A percentile compares a stretch with the other conserved stretches of the same genome.
Conservation (phyloP, 2,329 filamentous ascomycete genomes). For the Hypoxylon sp. region DNA sequence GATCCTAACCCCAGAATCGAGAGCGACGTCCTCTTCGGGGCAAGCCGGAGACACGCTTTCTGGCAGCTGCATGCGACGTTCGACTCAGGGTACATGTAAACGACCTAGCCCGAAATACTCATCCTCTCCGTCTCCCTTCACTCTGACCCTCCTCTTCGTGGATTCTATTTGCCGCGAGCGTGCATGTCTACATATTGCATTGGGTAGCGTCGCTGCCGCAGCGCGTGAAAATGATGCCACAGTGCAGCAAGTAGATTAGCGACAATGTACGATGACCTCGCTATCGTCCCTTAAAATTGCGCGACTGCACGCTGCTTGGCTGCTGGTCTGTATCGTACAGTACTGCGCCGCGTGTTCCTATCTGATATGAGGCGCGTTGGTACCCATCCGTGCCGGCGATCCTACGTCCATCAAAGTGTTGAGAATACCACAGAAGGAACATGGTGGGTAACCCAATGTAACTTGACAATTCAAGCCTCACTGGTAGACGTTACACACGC, state of each 20-base stretch:
- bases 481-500: slow-evolving; percentile 32
- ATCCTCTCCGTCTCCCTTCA: slow-evolving; percentile 29
- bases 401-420: slow-evolving; percentile 18
- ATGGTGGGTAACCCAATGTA: slow-evolving; percentile 23
- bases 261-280: slow-evolving; percentile 40
- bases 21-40: slow-evolving; percentile 25
- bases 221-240: slow-evolving; percentile 38
- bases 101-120: slow-evolving; percentile 37
- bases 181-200: slow-evolving; percentile 22
- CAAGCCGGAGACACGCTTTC: slow-evolving; percentile 41
- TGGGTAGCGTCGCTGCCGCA: slow-evolving; percentile 25
- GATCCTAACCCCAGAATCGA: slow-evolving; percentile 42
- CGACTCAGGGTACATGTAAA: slow-evolving; percentile 28
- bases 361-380: slow-evolving; percentile 19
- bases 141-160: slow-evolving; percentile 26
- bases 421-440: slow-evolving; percentile 9
- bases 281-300: slow-evolving; percentile 13
- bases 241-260: slow-evolving; percentile 36
- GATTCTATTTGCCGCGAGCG: slow-evolving; percentile 20
- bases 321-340: slow-evolving; percentile 6
- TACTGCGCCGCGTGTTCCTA: slow-evolving; percentile 18
- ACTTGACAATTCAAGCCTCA: slow-evolving; percentile 31
- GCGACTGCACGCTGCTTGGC: slow-evolving; percentile 9
- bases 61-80: slow-evolving; percentile 44
- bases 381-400: slow-evolving; percentile 19